phyloP scores from a whole-genome alignment of 1,284 basidiomycete species.

The Inonotus hispidus region DNA sequence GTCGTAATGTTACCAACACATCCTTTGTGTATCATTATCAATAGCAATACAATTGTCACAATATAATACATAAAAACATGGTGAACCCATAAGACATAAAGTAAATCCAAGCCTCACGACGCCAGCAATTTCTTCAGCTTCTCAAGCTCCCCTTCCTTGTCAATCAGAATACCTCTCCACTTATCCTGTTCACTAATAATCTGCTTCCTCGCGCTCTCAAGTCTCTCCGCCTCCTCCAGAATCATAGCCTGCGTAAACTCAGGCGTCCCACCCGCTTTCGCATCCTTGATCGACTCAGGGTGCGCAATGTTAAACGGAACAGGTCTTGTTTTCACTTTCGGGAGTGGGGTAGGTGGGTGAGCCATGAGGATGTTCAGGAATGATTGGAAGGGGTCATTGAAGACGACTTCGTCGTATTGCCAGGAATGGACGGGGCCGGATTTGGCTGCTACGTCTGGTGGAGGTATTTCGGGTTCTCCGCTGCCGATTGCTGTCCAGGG shows the following conservation, averaged over 20 bases:
- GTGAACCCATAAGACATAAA: not conserved
- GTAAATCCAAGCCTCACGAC: conserved; percentile 15
- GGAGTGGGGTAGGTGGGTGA: conserved; percentile 81
- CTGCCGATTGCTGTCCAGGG: conserved; percentile 66
- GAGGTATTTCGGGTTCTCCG: conserved; percentile 57
- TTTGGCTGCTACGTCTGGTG: conserved; percentile 57
- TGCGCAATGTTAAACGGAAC: conserved; percentile 68
- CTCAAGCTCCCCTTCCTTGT: conserved; percentile 70
- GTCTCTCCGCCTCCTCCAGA: conserved; percentile 74
- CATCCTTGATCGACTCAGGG: conserved; percentile 56
- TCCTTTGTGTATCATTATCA: conserved; percentile 4
- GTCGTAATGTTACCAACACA: conserved; percentile 9
- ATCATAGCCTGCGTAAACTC: conserved; percentile 85
- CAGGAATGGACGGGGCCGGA: conserved; percentile 88
- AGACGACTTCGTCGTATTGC: conserved; percentile 99
- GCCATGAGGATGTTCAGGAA: conserved; percentile 82
- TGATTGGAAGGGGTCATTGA: conserved; percentile 87
- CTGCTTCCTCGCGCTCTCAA: conserved; percentile 73
- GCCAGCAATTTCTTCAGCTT: conserved; percentile 49
- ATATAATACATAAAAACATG: not conserved
- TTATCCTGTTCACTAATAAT: conserved; percentile 62
- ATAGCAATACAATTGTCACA: conserved; percentile 1
- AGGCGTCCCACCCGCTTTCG: conserved; percentile 53
- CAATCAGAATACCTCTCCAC: conserved; percentile 54
- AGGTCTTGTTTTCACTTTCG: conserved; percentile 56